Evolutionary conservation across 2,329 filamentous ascomycete species (phyloP).

Genomic region (Trichoderma koningiopsis): DNA sequence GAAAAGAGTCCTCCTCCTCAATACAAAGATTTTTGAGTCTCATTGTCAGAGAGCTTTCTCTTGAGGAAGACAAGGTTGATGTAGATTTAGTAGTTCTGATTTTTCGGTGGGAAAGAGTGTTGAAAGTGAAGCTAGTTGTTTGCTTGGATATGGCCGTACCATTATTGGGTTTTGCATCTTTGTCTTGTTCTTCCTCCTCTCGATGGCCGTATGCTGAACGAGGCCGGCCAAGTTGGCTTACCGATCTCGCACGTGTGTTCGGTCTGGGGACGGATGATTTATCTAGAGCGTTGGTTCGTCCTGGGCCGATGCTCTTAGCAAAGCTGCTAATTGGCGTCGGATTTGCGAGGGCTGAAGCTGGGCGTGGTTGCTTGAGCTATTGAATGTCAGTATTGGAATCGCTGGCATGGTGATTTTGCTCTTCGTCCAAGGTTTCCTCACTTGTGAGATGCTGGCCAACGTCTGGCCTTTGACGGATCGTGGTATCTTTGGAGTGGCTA

Average conservation of each 20-base stretch:
- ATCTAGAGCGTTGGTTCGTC: conserved; percentile 49
- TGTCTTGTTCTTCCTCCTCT: conserved; percentile 44
- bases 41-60: conserved; percentile 49
- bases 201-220: conserved; percentile 46
- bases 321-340: conserved; percentile 51
- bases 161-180: conserved; percentile 40
- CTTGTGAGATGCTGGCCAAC: conserved; percentile 39
- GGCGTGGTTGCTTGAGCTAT: conserved; percentile 45
- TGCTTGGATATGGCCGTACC: conserved; percentile 39
- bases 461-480: conserved; percentile 52
- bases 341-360: conserved; percentile 40
- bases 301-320: conserved; percentile 59
- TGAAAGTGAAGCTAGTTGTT: conserved; percentile 23
- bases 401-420: neutral
- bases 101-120: conserved; percentile 33
- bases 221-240: conserved; percentile 43
- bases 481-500: conserved; percentile 44
- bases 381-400: conserved; percentile 17
- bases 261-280: conserved; percentile 57
- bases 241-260: conserved; percentile 49
- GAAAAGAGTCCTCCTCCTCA: conserved; percentile 35
- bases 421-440: conserved; percentile 27
- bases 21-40: conserved; percentile 46
- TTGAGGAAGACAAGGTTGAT: conserved; percentile 37
- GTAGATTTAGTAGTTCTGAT: conserved; percentile 33